Evolutionary conservation across 768 basidiomycete genomes (phyloP).

Genomic region (Mycena chlorophos): DNA sequence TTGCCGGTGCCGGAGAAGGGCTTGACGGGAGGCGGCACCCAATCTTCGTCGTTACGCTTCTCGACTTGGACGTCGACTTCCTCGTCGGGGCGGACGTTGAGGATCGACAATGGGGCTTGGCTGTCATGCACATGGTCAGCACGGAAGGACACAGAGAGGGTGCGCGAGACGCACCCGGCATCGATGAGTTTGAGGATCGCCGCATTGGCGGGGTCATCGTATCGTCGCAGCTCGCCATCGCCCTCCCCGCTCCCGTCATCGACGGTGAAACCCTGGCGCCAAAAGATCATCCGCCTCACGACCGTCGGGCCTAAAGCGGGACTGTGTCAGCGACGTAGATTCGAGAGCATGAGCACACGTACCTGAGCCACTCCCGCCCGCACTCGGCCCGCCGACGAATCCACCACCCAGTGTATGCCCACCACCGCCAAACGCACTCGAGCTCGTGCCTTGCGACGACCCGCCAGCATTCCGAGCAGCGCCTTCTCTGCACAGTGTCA

Average conservation of each 20-base stretch:
- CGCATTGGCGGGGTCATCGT: constrained; percentile 59
- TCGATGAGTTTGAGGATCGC: constrained; percentile 63
- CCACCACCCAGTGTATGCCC: constrained; percentile 67
- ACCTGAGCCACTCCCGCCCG: constrained; percentile 10
- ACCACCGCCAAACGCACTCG: constrained; percentile 45
- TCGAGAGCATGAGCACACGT: constrained; percentile 36
- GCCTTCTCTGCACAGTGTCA: constrained; percentile 13
- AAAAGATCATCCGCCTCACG: constrained; percentile 65
- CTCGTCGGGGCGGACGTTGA: constrained; percentile 62
- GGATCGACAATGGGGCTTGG: constrained; percentile 58
- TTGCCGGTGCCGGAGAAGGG: constrained; percentile 62
- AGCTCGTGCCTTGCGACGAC: constrained; percentile 2
- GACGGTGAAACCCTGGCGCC: constrained; percentile 73
- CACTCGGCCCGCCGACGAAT: constrained; percentile 54
- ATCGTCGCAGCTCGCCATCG: constrained; percentile 52
- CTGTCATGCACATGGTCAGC: not conserved
- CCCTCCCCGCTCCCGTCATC: constrained; percentile 44
- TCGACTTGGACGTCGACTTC: constrained; percentile 64
- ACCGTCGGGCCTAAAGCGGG: constrained; percentile 35
- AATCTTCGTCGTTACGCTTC: constrained; percentile 56
- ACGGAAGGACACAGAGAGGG: not conserved
- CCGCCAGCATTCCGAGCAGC: constrained; percentile 4
- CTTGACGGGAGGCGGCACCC: constrained; percentile 44
- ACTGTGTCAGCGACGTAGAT: constrained; percentile 33
- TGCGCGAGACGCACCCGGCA: constrained; percentile 36